Evolutionary conservation across 495 filamentous ascomycete genomes (phyloP).

Genomic region (Aspergillus campestris): DNA sequence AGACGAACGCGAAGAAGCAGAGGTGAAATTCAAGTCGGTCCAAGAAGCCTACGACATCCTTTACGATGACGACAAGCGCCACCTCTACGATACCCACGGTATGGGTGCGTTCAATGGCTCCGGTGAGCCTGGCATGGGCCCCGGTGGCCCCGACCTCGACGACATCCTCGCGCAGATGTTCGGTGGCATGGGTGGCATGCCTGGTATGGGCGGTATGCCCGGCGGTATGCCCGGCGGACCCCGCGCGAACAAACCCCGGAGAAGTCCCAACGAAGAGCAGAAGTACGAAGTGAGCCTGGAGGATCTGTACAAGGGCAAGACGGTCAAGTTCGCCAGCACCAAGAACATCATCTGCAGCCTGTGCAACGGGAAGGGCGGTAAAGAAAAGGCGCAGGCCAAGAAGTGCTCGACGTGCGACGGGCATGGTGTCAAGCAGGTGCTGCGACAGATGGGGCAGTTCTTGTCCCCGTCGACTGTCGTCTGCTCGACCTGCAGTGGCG

Average conservation of each 20-base stretch:
- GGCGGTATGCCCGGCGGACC: constrained; percentile 54
- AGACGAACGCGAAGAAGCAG: constrained; percentile 71
- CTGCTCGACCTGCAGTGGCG: constrained; percentile 73
- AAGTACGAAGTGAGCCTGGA: constrained; percentile 84
- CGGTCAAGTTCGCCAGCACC: constrained; percentile 85
- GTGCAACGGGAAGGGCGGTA: constrained; percentile 87
- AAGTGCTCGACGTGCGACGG: constrained; percentile 79
- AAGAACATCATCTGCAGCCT: constrained; percentile 82
- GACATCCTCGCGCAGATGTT: constrained; percentile 94
- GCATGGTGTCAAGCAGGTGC: constrained; percentile 57
- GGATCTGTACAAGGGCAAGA: constrained; percentile 97
- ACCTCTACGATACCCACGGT: constrained; percentile 85
- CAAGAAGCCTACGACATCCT: constrained; percentile 97
- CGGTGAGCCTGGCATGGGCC: constrained; percentile 57
- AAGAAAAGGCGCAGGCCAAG: constrained; percentile 81
- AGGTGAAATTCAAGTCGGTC: constrained; percentile 82
- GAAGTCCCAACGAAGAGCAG: constrained; percentile 78
- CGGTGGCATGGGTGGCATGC: constrained; percentile 42
- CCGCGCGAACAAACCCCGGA: constrained; percentile 52
- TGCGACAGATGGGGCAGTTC: constrained; percentile 72
- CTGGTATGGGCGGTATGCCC: constrained; percentile 43
- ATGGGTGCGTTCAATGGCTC: constrained; percentile 84
- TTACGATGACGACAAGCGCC: constrained; percentile 86
- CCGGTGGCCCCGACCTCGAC: constrained; percentile 66
- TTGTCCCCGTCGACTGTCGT: constrained; percentile 63